These are phyloP conservation scores for Ceriops tagal DNA, from an alignment of 345 rosid genomes.

Conservation along the genomic window DNA sequence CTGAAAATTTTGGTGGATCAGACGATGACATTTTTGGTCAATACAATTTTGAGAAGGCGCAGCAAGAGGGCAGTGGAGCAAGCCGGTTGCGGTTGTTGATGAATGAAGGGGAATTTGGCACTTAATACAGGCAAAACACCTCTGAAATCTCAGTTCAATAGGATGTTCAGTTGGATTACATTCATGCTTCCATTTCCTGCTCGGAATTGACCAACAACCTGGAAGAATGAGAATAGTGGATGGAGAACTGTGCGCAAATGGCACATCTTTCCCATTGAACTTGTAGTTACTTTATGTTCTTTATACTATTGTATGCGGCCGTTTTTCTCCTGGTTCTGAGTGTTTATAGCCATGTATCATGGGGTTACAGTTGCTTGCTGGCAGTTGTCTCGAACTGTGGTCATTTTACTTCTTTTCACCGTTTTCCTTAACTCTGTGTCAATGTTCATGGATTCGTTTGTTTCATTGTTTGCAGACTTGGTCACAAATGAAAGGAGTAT, in stretches of 20 bases:
- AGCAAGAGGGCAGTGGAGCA: conserved; percentile 3
- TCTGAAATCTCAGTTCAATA: not conserved
- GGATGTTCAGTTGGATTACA: not conserved
- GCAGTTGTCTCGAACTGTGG: no score
- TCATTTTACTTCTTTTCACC: no score
- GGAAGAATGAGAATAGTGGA: not conserved
- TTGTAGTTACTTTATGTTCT: not conserved
- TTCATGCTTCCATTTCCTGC: not conserved
- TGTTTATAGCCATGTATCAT: no score
- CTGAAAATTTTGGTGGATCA: conserved; percentile 2
- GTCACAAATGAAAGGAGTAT: no score
- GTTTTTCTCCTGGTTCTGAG: no score
- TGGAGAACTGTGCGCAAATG: no score
- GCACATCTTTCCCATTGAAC: not conserved
- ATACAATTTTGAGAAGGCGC: conserved; percentile 20
- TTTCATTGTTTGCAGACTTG: no score
- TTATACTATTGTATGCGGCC: not conserved
- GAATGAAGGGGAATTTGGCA: not conserved
- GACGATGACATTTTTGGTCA: conserved; percentile 1
- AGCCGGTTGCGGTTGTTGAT: not conserved
- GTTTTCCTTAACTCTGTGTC: no score
- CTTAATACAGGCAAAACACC: not conserved
- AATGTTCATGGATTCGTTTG: no score
- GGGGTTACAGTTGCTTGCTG: no score
- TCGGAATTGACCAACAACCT: not conserved